Conservation (phyloP, 176 grass and related monocot species). For the Oropetium thomaeum region DNA sequence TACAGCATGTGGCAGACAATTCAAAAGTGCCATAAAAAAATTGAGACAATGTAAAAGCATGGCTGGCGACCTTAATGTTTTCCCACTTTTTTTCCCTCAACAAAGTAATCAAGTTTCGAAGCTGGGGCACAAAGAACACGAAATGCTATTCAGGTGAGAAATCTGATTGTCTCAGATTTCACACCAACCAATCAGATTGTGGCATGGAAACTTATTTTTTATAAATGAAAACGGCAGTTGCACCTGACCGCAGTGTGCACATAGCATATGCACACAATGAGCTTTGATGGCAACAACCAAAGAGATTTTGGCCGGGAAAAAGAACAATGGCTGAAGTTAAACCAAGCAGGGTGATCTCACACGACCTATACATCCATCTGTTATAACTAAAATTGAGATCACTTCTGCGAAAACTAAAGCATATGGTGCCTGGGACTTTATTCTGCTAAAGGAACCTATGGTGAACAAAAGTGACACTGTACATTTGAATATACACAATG, state of each 20-base stretch:
- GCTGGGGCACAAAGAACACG: neutral
- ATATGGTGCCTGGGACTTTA: constrained; percentile 27
- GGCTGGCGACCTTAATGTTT: neutral
- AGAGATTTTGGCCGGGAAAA: constrained; percentile 38
- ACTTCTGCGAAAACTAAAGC: constrained; percentile 4
- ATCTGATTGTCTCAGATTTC: neutral
- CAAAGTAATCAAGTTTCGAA: neutral
- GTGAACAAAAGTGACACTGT: constrained; percentile 41
- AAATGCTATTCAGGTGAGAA: neutral
- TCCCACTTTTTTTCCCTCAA: neutral
- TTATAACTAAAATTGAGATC: constrained; percentile 26
- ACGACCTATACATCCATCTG: constrained; percentile 36
- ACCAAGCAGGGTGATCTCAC: constrained; percentile 36
- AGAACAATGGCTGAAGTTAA: constrained; percentile 13
- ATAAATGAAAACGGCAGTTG: neutral
- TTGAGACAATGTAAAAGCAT: neutral
- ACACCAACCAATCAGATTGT: neutral
- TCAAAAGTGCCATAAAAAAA: neutral
- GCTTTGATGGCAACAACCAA: constrained; percentile 26
- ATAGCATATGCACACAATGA: constrained; percentile 18
- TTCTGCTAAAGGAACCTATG: constrained; percentile 25
- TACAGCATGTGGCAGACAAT: neutral
- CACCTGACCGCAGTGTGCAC: neutral
- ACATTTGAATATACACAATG: constrained; percentile 74
- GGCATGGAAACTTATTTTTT: neutral